Percentiles rank a stretch among this genome's conserved stretches.
These are phyloP conservation scores for Pterocarpus santalinus DNA, from an alignment of 306 rosid species.

Conservation along the genomic window DNA sequence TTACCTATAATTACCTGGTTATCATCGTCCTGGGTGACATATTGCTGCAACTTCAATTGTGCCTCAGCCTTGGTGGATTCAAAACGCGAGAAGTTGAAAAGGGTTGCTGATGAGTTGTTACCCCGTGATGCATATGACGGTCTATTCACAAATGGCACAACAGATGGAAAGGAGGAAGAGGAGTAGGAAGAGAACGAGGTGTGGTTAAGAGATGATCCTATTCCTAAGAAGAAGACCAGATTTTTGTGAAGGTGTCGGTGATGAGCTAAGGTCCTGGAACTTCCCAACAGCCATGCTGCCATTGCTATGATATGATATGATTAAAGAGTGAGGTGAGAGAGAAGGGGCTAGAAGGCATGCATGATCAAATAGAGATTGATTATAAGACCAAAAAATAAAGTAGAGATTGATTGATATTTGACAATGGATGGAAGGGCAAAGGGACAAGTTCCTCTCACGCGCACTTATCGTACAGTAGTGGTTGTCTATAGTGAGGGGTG, in stretches of 20 bases:
- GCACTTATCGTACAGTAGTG: neutral
- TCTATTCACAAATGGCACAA: neutral
- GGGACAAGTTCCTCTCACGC: neutral
- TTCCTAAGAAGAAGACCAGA: neutral
- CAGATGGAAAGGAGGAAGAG: neutral
- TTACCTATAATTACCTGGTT: slow-evolving; percentile 51
- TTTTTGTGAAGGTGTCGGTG: neutral
- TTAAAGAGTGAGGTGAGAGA: neutral
- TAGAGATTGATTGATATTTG: too few species aligned
- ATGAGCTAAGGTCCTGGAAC: slow-evolving; percentile 35
- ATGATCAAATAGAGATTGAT: neutral
- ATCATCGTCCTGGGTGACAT: slow-evolving; percentile 17
- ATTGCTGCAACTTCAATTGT: slow-evolving; percentile 40
- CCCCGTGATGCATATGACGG: neutral
- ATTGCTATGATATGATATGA: slow-evolving; percentile 8
- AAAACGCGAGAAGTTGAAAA: slow-evolving; percentile 36
- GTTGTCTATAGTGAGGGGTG: neutral
- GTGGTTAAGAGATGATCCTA: slow-evolving; percentile 9
- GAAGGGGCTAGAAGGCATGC: neutral
- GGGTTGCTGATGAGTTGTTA: neutral
- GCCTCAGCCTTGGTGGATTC: slow-evolving; percentile 57
- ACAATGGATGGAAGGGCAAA: neutral
- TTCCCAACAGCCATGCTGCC: slow-evolving; percentile 37
- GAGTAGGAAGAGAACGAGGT: slow-evolving; percentile 5
- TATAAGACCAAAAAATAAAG: too few species aligned